A percentile compares a stretch with the other conserved stretches of the same genome.
Conservation (phyloP, 768 basidiomycete genomes). For the Cyathus striatus region DNA sequence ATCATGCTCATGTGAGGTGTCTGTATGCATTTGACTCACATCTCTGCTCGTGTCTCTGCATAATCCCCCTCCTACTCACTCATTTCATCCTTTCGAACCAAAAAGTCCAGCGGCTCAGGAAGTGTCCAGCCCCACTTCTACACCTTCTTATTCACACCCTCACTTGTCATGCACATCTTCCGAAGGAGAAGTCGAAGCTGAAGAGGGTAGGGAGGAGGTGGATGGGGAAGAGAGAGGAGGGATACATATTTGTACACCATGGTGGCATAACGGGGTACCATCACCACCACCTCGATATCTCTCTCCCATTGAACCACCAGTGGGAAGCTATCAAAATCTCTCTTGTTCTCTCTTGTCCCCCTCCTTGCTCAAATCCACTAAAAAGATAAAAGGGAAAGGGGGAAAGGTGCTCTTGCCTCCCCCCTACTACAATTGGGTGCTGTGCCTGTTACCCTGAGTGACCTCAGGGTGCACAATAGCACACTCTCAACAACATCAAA, state of each 20-base stretch:
- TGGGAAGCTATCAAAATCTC: constrained; percentile 1
- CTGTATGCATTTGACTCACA: no score
- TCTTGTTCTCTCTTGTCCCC: constrained; percentile 8
- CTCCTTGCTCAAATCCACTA: background rate
- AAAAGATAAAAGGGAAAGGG: constrained; percentile 4
- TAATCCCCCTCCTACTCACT: constrained; percentile 1
- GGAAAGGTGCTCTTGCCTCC: constrained; percentile 16
- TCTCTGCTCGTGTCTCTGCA: constrained; percentile 10
- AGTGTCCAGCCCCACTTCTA: constrained; percentile 9
- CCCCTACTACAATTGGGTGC: constrained; percentile 8
- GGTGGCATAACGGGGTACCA: no score
- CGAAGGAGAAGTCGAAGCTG: constrained; percentile 11
- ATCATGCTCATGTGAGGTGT: no score
- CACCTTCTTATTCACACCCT: constrained; percentile 3
- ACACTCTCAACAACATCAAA: background rate
- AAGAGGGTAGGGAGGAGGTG: background rate
- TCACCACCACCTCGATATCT: no score
- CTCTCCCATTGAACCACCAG: background rate
- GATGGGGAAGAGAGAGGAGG: no score
- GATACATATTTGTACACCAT: background rate
- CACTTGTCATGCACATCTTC: constrained; percentile 6
- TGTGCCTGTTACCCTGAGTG: background rate
- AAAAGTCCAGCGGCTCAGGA: constrained; percentile 6
- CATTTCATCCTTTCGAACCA: constrained; percentile 4
- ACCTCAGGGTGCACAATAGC: background rate